These are phyloP conservation scores for Aspergillaceae sp. DNA, from an alignment of 2,329 filamentous ascomycete species.

Conservation along the genomic window DNA sequence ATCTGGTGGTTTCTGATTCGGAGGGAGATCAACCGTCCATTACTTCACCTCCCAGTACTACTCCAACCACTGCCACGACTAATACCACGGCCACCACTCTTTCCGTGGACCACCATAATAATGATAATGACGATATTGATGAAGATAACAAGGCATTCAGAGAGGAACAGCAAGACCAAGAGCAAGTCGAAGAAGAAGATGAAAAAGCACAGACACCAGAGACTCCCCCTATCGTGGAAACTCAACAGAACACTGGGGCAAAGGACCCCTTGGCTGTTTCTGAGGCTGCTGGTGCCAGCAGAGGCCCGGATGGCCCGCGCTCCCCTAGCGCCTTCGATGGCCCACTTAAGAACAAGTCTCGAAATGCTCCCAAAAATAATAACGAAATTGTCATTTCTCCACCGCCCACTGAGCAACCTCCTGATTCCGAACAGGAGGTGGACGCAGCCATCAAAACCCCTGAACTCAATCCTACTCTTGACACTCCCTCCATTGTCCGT, in stretches of 20 bases:
- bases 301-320: slow-evolving; percentile 21
- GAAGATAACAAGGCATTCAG: background rate
- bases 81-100: background rate
- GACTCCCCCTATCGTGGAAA: background rate
- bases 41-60: slow-evolving; percentile 7
- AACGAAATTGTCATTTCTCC: slow-evolving; percentile 16
- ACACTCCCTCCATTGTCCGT: slow-evolving; percentile 9
- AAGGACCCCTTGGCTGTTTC: slow-evolving; percentile 3
- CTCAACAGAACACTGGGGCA: background rate
- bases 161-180: too few species aligned
- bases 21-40: slow-evolving; percentile 11
- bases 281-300: slow-evolving; percentile 13
- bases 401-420: slow-evolving; percentile 10
- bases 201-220: background rate
- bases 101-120: background rate
- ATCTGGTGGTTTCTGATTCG: slow-evolving; percentile 11
- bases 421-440: slow-evolving; percentile 11
- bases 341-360: slow-evolving; percentile 19
- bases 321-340: slow-evolving; percentile 23
- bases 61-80: slow-evolving; percentile 2
- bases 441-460: slow-evolving; percentile 7
- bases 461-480: slow-evolving; percentile 12
- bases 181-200: background rate
- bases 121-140: background rate
- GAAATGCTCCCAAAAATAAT: slow-evolving; percentile 15